Conservation (phyloP, 176 grass and related monocot genomes). For the Musa beccarii region DNA sequence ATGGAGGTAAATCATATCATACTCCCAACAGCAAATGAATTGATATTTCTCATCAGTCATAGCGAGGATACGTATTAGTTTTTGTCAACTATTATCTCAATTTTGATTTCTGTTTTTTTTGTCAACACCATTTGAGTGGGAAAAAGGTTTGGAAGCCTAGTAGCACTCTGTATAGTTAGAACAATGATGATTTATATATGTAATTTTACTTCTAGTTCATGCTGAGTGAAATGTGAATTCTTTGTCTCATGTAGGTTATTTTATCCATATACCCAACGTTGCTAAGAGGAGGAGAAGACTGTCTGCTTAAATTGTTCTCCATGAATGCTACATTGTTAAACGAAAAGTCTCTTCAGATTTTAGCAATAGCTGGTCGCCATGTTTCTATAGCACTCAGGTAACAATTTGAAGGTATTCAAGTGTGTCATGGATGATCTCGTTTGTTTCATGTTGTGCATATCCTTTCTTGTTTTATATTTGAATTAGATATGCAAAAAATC, state of each 20-base stretch:
- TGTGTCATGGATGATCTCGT: slow-evolving; percentile 8
- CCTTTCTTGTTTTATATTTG: neutral
- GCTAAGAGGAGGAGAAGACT: slow-evolving; percentile 45
- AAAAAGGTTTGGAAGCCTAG: too few relatives aligned
- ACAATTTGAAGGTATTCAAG: slow-evolving; percentile 21
- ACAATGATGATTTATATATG: neutral
- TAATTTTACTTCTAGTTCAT: neutral
- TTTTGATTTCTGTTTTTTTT: too few relatives aligned
- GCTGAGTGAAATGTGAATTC: neutral
- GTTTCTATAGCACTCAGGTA: slow-evolving; percentile 72
- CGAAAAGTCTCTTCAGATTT: slow-evolving; percentile 63
- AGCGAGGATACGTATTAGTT: too few relatives aligned
- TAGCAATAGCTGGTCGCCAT: slow-evolving; percentile 44
- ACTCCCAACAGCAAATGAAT: too few relatives aligned
- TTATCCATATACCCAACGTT: slow-evolving; percentile 60
- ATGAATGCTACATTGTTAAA: slow-evolving; percentile 47
- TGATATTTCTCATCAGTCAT: too few relatives aligned
- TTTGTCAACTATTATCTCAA: too few relatives aligned
- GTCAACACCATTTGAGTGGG: too few relatives aligned
- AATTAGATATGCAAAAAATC: too few relatives aligned
- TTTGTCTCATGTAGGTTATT: slow-evolving; percentile 29
- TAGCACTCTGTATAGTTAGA: neutral
- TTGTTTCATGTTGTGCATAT: slow-evolving; percentile 4
- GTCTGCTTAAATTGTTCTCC: slow-evolving; percentile 57
- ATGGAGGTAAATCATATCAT: too few relatives aligned